A percentile compares a stretch with the other conserved stretches of the same genome.
These are phyloP conservation scores for Leccinum variabile DNA, from an alignment of 1,284 basidiomycete genomes.

Conservation along the genomic window DNA sequence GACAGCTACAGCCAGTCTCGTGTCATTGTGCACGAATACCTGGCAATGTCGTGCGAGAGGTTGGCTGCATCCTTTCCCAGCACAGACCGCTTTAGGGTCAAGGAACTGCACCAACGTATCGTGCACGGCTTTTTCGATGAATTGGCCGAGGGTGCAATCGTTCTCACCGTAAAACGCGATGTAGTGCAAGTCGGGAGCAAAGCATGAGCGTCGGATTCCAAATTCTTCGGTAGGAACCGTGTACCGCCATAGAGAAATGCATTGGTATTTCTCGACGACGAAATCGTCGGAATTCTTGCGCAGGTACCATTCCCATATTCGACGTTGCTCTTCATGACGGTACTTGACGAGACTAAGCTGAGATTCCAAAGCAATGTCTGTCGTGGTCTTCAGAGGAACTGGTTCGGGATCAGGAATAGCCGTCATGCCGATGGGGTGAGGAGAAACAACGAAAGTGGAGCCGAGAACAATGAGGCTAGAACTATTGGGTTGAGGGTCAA, in stretches of 20 bases:
- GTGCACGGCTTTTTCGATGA: conserved; percentile 78
- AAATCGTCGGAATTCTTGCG: conserved; percentile 82
- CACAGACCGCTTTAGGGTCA: conserved; percentile 75
- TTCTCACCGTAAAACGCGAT: conserved; percentile 92
- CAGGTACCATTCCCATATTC: conserved; percentile 91
- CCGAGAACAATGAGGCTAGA: conserved; percentile 29
- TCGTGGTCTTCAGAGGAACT: conserved; percentile 48
- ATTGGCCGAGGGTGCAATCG: conserved; percentile 91
- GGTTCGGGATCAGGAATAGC: conserved; percentile 40
- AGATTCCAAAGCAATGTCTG: conserved; percentile 72
- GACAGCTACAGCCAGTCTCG: conserved; percentile 80
- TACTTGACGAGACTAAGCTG: conserved; percentile 69
- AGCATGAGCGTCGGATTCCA: conserved; percentile 65
- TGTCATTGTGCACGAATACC: conserved; percentile 88
- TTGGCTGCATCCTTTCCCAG: conserved; percentile 81
- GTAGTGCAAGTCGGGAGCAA: conserved; percentile 65
- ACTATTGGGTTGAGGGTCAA: conserved; percentile 39
- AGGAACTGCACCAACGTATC: conserved; percentile 70
- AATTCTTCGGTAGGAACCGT: conserved; percentile 71
- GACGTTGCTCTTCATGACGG: conserved; percentile 81
- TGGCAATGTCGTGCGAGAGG: conserved; percentile 84
- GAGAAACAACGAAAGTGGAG: conserved; percentile 29
- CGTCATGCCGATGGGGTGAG: conserved; percentile 23
- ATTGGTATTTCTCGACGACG: conserved; percentile 91
- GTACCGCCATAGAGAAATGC: conserved; percentile 76